Conservation (phyloP, 306 rosid genomes). For the Comarum palustre region DNA sequence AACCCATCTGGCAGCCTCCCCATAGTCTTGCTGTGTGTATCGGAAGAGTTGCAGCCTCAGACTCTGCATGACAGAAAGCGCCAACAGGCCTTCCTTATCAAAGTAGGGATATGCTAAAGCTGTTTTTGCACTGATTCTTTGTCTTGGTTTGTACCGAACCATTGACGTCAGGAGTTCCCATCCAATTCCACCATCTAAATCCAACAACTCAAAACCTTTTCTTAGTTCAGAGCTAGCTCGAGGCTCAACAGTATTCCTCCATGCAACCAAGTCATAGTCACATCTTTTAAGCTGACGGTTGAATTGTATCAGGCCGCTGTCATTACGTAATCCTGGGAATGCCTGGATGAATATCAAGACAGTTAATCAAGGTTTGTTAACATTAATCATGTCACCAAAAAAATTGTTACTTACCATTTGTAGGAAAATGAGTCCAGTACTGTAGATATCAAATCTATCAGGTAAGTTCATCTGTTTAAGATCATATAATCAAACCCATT, state of each 20-base stretch:
- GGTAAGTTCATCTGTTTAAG: slow-evolving; percentile 81
- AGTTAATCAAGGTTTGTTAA: neutral
- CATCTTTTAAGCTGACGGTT: slow-evolving; percentile 87
- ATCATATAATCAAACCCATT: slow-evolving; percentile 27
- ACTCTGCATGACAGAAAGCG: slow-evolving; percentile 75
- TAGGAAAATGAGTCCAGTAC: slow-evolving; percentile 88
- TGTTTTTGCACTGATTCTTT: slow-evolving; percentile 84
- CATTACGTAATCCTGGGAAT: slow-evolving; percentile 65
- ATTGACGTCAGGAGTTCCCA: slow-evolving; percentile 92
- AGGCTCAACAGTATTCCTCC: slow-evolving; percentile 68
- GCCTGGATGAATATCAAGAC: slow-evolving; percentile 47
- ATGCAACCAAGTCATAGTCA: slow-evolving; percentile 79
- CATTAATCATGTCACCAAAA: neutral
- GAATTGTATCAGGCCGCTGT: slow-evolving; percentile 78
- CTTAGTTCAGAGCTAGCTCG: slow-evolving; percentile 66
- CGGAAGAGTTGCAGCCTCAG: slow-evolving; percentile 69
- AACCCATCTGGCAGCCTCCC: slow-evolving; percentile 85
- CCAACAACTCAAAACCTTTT: slow-evolving; percentile 81
- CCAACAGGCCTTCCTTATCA: slow-evolving; percentile 74
- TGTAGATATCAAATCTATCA: slow-evolving; percentile 86
- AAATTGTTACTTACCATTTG: slow-evolving; percentile 69
- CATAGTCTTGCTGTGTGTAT: slow-evolving; percentile 80
- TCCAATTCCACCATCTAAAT: slow-evolving; percentile 87
- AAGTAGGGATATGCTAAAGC: slow-evolving; percentile 91
- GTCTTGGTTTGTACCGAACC: slow-evolving; percentile 81